Conservation (phyloP, 78 protist species). For the Mantamonas sphyraenae region DNA sequence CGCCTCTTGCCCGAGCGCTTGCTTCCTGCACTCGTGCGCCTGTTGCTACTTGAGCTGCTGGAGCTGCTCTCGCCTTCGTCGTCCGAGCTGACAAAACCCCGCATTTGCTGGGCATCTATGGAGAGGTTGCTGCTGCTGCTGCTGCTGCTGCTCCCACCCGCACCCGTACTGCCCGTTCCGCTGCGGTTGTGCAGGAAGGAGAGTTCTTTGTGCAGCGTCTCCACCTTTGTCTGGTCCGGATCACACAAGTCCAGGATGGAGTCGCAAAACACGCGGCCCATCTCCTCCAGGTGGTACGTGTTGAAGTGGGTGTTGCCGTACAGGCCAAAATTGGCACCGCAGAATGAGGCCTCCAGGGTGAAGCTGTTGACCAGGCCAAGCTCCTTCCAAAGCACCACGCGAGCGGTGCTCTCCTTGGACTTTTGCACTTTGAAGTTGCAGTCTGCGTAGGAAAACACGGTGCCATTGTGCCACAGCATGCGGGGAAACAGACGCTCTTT, state of each 20-base stretch:
- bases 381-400: constrained; percentile 44
- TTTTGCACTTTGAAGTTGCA: constrained; percentile 6
- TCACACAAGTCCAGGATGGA: constrained; percentile 45
- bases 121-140: neutral
- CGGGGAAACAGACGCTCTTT: constrained; percentile 14
- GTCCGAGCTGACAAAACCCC: too few species aligned
- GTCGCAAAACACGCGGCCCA: constrained; percentile 38
- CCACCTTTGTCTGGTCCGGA: constrained; percentile 28
- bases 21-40: too few species aligned
- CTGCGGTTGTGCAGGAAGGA: neutral
- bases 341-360: constrained; percentile 65
- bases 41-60: too few species aligned
- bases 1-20: too few species aligned
- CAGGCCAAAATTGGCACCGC: constrained; percentile 41
- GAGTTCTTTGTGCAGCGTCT: constrained; percentile 4
- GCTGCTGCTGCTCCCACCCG: too few species aligned
- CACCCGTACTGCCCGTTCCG: neutral
- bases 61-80: too few species aligned
- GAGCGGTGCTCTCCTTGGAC: constrained; percentile 17
- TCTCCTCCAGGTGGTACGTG: neutral
- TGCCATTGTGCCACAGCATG: neutral
- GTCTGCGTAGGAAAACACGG: constrained; percentile 5
- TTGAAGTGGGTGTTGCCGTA: constrained; percentile 12
- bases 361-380: constrained; percentile 37
- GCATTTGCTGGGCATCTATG: too few species aligned